Percentiles rank a stretch among this genome's conserved stretches.
Conservation (phyloP, 257 asterid genomes). For the Petrea volubilis region DNA sequence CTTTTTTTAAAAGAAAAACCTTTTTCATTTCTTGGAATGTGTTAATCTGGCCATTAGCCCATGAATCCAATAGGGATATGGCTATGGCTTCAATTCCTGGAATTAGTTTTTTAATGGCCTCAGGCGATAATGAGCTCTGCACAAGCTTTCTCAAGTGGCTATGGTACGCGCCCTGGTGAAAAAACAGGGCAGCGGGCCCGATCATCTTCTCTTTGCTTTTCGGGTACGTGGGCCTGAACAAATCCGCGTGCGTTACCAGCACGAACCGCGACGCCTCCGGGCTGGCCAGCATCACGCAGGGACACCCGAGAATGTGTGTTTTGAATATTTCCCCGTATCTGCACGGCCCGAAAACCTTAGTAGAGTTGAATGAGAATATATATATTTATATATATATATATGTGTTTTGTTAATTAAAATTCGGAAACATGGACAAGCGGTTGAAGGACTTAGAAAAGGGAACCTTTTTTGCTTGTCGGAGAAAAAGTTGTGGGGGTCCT, state of each 20-base stretch:
- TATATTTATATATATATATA: too few species aligned
- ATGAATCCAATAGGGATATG: conserved; percentile 46
- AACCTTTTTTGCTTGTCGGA: conserved; percentile 58
- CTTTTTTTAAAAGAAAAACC: too few species aligned
- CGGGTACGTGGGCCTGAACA: conserved; percentile 80
- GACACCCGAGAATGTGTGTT: conserved; percentile 73
- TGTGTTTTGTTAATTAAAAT: too few species aligned
- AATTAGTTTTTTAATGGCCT: conserved; percentile 43
- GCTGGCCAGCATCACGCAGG: conserved; percentile 81
- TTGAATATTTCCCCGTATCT: conserved; percentile 85
- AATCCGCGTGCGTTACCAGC: conserved; percentile 54
- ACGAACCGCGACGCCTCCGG: conserved; percentile 79
- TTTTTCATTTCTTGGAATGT: conserved; percentile 66
- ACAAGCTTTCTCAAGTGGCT: conserved; percentile 54
- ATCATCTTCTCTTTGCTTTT: conserved; percentile 87
- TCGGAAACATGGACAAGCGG: too few species aligned
- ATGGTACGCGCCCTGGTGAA: conserved; percentile 75
- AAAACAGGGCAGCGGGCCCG: conserved; percentile 74
- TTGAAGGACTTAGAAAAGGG: too few species aligned
- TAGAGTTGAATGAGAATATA: too few species aligned
- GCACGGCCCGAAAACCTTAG: not conserved
- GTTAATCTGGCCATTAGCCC: conserved; percentile 43
- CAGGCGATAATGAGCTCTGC: conserved; percentile 51
- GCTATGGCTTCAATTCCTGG: conserved; percentile 50
- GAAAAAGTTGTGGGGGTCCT: conserved; percentile 68